Evolutionary conservation across 306 rosid species (phyloP), one percentile per base, ranked within the genome.

Genomic region (Benincasa hispida): DNA sequence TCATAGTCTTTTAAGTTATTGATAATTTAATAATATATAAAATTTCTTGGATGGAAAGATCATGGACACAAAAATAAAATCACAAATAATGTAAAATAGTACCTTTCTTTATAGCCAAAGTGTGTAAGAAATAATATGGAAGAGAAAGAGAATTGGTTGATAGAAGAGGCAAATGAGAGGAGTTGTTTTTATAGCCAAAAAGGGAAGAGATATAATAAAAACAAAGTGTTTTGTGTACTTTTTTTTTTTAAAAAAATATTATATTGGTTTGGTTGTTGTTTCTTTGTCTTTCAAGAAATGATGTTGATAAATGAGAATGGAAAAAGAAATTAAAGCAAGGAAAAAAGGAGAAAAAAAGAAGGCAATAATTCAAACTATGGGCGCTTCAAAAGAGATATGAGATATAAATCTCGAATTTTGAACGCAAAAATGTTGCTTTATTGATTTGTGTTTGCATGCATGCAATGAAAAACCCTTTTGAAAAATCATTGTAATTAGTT

Each of bases 331-430:
- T 25, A 80, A 78, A 81, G 70, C 78, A 75, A 69, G 56, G 14
- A 78, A 66, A 62, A 65, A 30, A 30, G 54, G 30, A 62, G 86
- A 81, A 83, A 79, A 82, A 82, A 80, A 79, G 83, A 82, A 75
- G 75, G 87, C 82, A 85, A 91, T 90, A 67, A 67, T 67, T 41
- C 74, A 39, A 67, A 63, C 70, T 63, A 10, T 63, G 25, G 70
- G 47, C 19, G 25, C 9, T 34, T 34, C 47, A 63, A 63, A 62
- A 32, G 15, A 67, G 5, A 66, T 10, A 19, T 27, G 35, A 32
- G 35, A 32, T 25, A 62, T 30, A 62, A 62, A 63, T 63, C 48
- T 63, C 6, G 25, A 35, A 65, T 65, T 39, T 39, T 67, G 53
- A 11, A 21, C 19, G 15, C 18, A 39, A 12, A 9, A 12, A 3